A percentile compares a stretch with the other conserved stretches of the same genome.
phyloP scores from a whole-genome alignment of 768 basidiomycete species.

The Pisolithus marmoratus region DNA sequence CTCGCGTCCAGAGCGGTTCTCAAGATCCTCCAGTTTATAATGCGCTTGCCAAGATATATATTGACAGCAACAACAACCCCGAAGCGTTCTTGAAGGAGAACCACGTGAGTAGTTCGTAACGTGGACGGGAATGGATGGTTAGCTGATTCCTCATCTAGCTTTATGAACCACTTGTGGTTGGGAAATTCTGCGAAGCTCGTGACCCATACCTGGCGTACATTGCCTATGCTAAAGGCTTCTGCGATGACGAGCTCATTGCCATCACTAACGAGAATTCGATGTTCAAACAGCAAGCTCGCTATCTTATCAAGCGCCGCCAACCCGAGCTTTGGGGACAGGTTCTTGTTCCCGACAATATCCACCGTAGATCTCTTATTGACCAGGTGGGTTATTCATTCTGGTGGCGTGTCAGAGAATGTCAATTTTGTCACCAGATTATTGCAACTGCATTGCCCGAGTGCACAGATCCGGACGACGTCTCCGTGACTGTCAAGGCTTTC shows the following conservation, averaged over 20 bases:
- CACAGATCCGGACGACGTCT: conserved; percentile 98
- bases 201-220: conserved; percentile 99
- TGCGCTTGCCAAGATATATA: conserved; percentile 96
- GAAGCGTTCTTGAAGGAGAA: conserved; percentile 98
- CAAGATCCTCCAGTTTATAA: conserved; percentile 95
- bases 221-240: conserved; percentile 98
- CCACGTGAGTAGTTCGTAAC: conserved; percentile 55
- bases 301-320: conserved; percentile 93
- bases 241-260: conserved; percentile 93
- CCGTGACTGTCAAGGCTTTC: conserved; percentile 97
- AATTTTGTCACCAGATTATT: conserved; percentile 52
- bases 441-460: conserved; percentile 95
- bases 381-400: conserved; percentile 47
- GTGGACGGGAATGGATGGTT: neutral
- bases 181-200: conserved; percentile 98
- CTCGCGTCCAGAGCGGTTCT: conserved; percentile 87
- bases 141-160: conserved; percentile 42
- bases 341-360: conserved; percentile 79
- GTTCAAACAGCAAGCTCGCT: conserved; percentile 99
- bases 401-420: neutral
- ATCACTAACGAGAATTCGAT: conserved; percentile 99
- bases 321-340: conserved; percentile 97
- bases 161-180: conserved; percentile 95
- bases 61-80: conserved; percentile 98
- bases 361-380: conserved; percentile 91